Evolutionary conservation across 2,329 filamentous ascomycete genomes (phyloP), one percentile per base, ranked within the genome.

Genomic region (Ambrosiella xylebori): DNA sequence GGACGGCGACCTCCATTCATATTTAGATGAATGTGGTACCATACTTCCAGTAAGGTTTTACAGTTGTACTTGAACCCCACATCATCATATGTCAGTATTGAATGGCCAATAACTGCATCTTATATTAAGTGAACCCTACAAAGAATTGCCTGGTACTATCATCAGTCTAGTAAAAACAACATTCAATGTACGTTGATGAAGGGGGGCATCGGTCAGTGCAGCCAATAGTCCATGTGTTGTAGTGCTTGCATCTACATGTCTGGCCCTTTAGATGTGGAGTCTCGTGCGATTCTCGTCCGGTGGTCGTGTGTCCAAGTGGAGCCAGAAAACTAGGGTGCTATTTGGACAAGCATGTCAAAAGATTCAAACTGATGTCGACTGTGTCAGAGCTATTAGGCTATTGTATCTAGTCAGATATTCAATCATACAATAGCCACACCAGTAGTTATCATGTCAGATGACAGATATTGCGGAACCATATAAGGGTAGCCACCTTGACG

Each of bases 211-310:
- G 27, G 27, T 27, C 27, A 27, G 27, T 41, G 44, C 38, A 40
- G 15, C n/a, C 36, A n/a, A 50, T 51, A 35, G 8, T 13, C 38
- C 37, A 13, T 41, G 7, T 47, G 19, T 47, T 15, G n/a, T 50
- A 15, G 17, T 35, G 11, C 15, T 15, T 15, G 17, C 13, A 51
- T 12, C 47, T 56, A 13, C 40, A 49, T 19, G 11, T 38, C 8
- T 17, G 19, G 19, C 13, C 7, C 17, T n/a, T 17, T 11, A 17
- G 35, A 38, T 54, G 57, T 55, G 45, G 52, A 59, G 44, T 55
- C 35, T 58, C 57, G 57, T 59, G 57, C 53, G 52, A 59, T 59
- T 55, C 57, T 59, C 47, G 44, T 35, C 57, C 44, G 52, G 41
- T 59, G 17, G 44, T 55, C 50, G 52, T 59, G 36, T 47, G 57